Evolutionary conservation across 2,329 filamentous ascomycete genomes (phyloP).

Genomic region (Aspergillus puulaauensis): DNA sequence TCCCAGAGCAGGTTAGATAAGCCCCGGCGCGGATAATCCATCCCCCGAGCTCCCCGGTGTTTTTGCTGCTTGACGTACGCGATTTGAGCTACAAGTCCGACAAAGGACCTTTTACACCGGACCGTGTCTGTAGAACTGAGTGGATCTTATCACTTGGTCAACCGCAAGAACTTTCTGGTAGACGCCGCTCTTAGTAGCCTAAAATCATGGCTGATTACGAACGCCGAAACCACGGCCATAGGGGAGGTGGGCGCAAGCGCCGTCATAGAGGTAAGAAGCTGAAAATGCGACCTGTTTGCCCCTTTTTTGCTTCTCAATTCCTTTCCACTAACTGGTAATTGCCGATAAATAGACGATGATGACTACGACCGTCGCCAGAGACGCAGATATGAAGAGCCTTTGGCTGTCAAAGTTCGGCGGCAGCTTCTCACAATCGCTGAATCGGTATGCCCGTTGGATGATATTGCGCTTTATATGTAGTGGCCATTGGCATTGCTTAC

Average conservation of each 20-base stretch:
- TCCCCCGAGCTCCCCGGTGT: constrained; percentile 15
- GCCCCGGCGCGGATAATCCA: constrained; percentile 22
- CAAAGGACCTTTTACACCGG: constrained; percentile 8
- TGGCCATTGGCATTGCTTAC: background rate
- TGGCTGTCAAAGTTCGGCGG: constrained; percentile 70
- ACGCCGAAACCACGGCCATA: constrained; percentile 56
- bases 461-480: background rate
- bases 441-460: constrained; percentile 48
- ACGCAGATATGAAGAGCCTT: constrained; percentile 71
- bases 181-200: background rate
- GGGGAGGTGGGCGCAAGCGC: constrained; percentile 62
- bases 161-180: background rate
- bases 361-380: constrained; percentile 72
- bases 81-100: constrained; percentile 4
- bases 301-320: background rate
- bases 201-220: constrained; percentile 54
- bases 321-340: constrained; percentile 1
- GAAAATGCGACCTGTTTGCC: background rate
- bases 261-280: constrained; percentile 67
- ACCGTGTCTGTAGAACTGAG: background rate
- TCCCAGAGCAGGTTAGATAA: constrained; percentile 16
- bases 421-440: constrained; percentile 80
- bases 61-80: constrained; percentile 17
- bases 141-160: background rate
- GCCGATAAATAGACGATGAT: constrained; percentile 63